Base-by-base conservation (phyloP, 345 rosid genomes). In the Sonneratia alba region DNA sequence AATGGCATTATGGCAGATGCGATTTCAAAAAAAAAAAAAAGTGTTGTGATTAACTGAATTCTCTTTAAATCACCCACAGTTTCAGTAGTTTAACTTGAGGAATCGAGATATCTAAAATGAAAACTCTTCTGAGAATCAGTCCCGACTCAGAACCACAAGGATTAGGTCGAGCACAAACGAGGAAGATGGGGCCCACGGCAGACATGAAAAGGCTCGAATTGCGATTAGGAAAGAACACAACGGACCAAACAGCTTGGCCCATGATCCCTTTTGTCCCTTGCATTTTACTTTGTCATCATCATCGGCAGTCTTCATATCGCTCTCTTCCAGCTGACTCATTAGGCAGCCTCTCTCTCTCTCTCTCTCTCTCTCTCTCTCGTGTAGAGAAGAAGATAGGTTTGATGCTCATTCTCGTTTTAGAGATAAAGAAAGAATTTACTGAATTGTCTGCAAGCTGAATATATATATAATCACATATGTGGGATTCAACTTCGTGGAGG, bases 191-290 rank as follows among this genome's bases (percentile, higher is more conserved):
- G 7, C 8, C 64, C 15, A 7, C 13, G 34, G 34, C 64, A 59
- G 36, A 59, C 64, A 59, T 27, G 32, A 59, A 24, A 22, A 59
- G 64, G 64, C 34, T 59, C 21, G 8, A 18, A 4, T 10, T n/a
- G 9, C 0, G 64, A 59, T 59, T 59, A 9, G 64, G 13, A 59
- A 59, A 18, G 64, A 24, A 24, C 22, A 24, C 36, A 59, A 27
- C 21, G 64, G 36, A 59, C 64, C 64, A n/a, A 22, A 59, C 64
- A 7, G 64, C 32, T 18, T 59, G 64, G 64, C 64, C 64, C 64
- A 6, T 16, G 7, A 56, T 19, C 27, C 64, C 34, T 9, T 57
- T 22, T 59, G 64, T 59, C 36, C 7, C 32, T 59, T 0, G 7
- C 6, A 1, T 21, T 10, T 19, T 3, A 19, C 24, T 21, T 56